These are phyloP conservation scores for Phoenix roebelenii DNA, from an alignment of 176 grass and related monocot species.

Conservation along the genomic window DNA sequence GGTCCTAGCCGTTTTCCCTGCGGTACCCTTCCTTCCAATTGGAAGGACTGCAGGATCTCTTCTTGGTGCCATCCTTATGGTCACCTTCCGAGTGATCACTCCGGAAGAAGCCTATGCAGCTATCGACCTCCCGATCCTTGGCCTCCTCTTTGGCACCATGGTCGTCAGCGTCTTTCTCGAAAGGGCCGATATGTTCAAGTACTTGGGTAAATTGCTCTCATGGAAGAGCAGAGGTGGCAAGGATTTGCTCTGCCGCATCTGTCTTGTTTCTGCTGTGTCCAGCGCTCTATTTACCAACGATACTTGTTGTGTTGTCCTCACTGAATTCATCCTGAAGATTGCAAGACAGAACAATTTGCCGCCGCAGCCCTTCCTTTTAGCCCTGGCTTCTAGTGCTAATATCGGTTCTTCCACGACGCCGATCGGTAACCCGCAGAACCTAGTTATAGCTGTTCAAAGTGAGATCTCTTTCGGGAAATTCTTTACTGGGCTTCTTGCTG, in stretches of 20 bases:
- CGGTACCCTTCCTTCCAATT: slow-evolving; percentile 76
- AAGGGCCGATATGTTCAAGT: slow-evolving; percentile 83
- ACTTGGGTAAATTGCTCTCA: slow-evolving; percentile 49
- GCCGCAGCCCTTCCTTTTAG: slow-evolving; percentile 57
- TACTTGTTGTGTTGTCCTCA: slow-evolving; percentile 84
- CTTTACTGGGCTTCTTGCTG: slow-evolving; percentile 57
- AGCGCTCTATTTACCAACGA: slow-evolving; percentile 96
- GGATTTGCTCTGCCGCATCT: slow-evolving; percentile 74
- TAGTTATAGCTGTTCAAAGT: slow-evolving; percentile 85
- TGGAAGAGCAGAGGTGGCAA: slow-evolving; percentile 72
- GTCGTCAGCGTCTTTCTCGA: slow-evolving; percentile 90
- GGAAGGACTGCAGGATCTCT: slow-evolving; percentile 83
- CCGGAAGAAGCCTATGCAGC: slow-evolving; percentile 80
- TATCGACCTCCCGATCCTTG: slow-evolving; percentile 85
- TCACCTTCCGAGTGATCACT: slow-evolving; percentile 52
- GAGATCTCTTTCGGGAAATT: slow-evolving; percentile 64
- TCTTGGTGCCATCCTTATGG: slow-evolving; percentile 88
- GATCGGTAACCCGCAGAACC: slow-evolving; percentile 96
- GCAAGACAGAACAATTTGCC: slow-evolving; percentile 87
- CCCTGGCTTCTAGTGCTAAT: slow-evolving; percentile 73
- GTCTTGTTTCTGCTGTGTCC: slow-evolving; percentile 57
- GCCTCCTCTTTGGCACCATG: slow-evolving; percentile 91
- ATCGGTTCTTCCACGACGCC: slow-evolving; percentile 76
- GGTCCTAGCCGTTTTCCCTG: slow-evolving; percentile 93
- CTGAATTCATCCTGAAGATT: slow-evolving; percentile 81